phyloP scores from a whole-genome alignment of 805 yeast genomes.

The Wickerhamomyces pijperi region DNA sequence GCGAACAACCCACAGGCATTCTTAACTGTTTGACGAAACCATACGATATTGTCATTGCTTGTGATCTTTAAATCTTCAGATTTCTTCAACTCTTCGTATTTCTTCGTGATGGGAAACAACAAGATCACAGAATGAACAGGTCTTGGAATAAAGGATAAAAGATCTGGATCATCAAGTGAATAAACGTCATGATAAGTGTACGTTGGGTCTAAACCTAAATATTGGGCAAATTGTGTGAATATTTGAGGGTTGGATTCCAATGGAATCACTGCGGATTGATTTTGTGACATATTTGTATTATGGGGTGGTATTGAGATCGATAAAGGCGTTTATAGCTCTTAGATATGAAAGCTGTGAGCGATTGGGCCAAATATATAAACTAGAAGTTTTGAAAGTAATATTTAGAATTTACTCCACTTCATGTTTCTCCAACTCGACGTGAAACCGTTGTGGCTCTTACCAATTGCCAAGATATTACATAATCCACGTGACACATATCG shows the following conservation, averaged over 20 bases:
- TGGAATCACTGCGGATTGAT: no score
- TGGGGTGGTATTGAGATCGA: no score
- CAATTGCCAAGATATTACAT: no score
- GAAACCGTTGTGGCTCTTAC: no score
- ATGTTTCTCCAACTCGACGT: no score
- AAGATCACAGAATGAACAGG: conserved; percentile 71
- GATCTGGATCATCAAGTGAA: conserved; percentile 75
- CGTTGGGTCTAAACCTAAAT: conserved; percentile 53
- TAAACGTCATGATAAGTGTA: conserved; percentile 70
- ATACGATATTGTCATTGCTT: conserved; percentile 32
- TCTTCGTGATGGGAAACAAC: conserved; percentile 66
- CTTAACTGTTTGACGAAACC: conserved; percentile 78
- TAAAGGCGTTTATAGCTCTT: no score
- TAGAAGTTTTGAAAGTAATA: no score
- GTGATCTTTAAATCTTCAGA: conserved; percentile 25
- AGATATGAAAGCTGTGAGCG: no score
- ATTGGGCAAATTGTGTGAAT: conserved; percentile 56
- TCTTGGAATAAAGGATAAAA: conserved; percentile 69
- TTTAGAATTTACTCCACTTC: no score
- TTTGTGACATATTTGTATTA: no score
- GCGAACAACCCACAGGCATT: conserved; percentile 95
- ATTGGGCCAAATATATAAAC: no score
- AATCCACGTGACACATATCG: no score
- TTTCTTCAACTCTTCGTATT: conserved; percentile 41
- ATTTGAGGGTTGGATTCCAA: conserved; percentile 79